Percentiles rank a stretch among this genome's conserved stretches.
phyloP scores from a whole-genome alignment of 192 early-diverging fungal species.

The Linnemannia elongata region DNA sequence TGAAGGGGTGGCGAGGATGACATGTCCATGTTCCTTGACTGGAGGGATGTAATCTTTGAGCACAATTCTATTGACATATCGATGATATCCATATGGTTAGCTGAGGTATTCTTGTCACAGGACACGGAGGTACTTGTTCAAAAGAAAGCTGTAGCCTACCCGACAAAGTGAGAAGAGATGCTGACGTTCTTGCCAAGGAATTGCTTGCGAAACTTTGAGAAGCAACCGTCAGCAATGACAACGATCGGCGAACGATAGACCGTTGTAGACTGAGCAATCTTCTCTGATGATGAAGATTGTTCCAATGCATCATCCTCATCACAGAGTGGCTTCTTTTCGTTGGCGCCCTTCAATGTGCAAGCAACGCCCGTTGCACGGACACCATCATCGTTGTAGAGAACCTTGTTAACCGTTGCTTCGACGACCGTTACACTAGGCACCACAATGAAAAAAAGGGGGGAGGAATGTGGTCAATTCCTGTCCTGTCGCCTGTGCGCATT shows the following conservation, averaged over 20 bases:
- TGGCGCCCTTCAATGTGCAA: conserved; percentile 42
- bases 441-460: neutral
- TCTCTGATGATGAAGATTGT: neutral
- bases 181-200: conserved; percentile 61
- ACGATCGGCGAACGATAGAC: conserved; percentile 78
- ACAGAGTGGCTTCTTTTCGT: neutral
- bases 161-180: conserved; percentile 77
- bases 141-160: conserved; percentile 55
- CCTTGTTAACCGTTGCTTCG: conserved; percentile 79
- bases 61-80: conserved; percentile 62
- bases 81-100: neutral
- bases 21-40: conserved; percentile 88
- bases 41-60: conserved; percentile 79
- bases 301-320: neutral
- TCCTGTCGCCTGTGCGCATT: neutral
- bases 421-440: conserved; percentile 73
- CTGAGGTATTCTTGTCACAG: neutral
- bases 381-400: conserved; percentile 65
- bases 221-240: conserved; percentile 91
- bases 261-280: neutral
- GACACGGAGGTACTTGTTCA: too few species aligned
- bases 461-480: neutral
- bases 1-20: conserved; percentile 83
- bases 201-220: conserved; percentile 92
- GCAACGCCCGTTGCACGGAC: conserved; percentile 70